These are phyloP conservation scores for Maudiozyma serrabonitensis DNA, from an alignment of 805 yeast genomes.

Conservation along the genomic window DNA sequence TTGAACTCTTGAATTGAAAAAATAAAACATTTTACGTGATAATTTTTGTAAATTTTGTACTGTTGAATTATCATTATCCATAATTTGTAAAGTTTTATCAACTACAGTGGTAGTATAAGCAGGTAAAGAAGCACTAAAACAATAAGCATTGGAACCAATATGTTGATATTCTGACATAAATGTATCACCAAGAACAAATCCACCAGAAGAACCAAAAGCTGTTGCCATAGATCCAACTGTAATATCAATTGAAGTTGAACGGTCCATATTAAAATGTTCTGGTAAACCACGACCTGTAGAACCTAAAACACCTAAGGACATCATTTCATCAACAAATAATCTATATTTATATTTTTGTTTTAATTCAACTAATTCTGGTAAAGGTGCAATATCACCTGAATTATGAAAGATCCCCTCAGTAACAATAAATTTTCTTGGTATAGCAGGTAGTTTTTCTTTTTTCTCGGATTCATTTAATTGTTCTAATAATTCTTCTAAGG, in stretches of 20 bases:
- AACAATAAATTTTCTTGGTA: slow-evolving; percentile 82
- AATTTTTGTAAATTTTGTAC: slow-evolving; percentile 33
- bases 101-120: slow-evolving; percentile 73
- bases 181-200: slow-evolving; percentile 78
- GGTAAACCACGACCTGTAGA: slow-evolving; percentile 74
- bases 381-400: slow-evolving; percentile 69
- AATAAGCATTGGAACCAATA: slow-evolving; percentile 80
- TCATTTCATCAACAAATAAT: slow-evolving; percentile 76
- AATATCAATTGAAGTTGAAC: slow-evolving; percentile 62
- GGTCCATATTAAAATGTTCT: slow-evolving; percentile 60
- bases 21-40: slow-evolving; percentile 30
- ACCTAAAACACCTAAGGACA: slow-evolving; percentile 82
- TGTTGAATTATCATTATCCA: slow-evolving; percentile 34
- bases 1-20: slow-evolving; percentile 33
- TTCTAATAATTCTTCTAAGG: slow-evolving; percentile 58
- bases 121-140: slow-evolving; percentile 90
- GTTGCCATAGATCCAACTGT: slow-evolving; percentile 81
- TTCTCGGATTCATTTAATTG: slow-evolving; percentile 51
- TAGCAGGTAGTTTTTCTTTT: slow-evolving; percentile 48
- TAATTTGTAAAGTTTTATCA: slow-evolving; percentile 42
- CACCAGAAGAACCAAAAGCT: slow-evolving; percentile 80
- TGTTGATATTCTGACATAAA: slow-evolving; percentile 89
- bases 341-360: slow-evolving; percentile 79
- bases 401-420: slow-evolving; percentile 85
- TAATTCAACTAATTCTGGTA: slow-evolving; percentile 58